Conservation (phyloP, 2,329 filamentous ascomycete genomes). For the Aspergillus aculeatinus region DNA sequence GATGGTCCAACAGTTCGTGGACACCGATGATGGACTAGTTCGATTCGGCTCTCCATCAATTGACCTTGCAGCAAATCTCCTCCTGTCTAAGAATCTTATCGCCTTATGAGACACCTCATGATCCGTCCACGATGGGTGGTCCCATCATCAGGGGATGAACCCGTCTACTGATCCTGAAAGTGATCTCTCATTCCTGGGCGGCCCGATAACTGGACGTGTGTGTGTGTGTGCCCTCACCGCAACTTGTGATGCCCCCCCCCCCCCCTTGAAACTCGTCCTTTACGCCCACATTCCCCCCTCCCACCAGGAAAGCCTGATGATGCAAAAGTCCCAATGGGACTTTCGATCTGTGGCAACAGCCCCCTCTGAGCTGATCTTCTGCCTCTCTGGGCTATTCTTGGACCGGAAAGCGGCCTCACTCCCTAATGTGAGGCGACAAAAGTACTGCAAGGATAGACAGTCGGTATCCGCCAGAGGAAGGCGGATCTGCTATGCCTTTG, state of each 20-base stretch:
- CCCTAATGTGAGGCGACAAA: slow-evolving; percentile 6
- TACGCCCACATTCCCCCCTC: not conserved
- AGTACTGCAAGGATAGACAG: slow-evolving; percentile 20
- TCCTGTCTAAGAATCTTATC: slow-evolving; percentile 15
- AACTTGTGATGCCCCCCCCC: slow-evolving; percentile 7
- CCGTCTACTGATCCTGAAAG: not conserved
- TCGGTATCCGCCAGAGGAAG: slow-evolving; percentile 9
- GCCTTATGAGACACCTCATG: slow-evolving; percentile 3
- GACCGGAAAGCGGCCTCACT: slow-evolving; percentile 12
- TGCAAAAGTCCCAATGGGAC: slow-evolving; percentile 7
- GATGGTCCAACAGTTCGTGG: not conserved
- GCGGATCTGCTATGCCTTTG: slow-evolving; percentile 8
- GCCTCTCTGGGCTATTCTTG: slow-evolving; percentile 4
- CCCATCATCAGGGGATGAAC: not conserved
- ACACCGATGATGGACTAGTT: not conserved
- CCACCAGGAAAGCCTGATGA: slow-evolving; percentile 8
- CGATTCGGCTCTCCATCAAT: not conserved
- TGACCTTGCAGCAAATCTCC: slow-evolving; percentile 14
- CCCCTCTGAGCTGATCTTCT: slow-evolving; percentile 16
- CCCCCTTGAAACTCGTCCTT: slow-evolving; percentile 2
- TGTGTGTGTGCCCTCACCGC: slow-evolving; percentile 11
- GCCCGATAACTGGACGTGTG: slow-evolving; percentile 7
- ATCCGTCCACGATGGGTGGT: not conserved
- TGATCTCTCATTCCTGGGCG: slow-evolving; percentile 8
- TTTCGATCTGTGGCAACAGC: slow-evolving; percentile 1